Evolutionary conservation across 495 filamentous ascomycete genomes (phyloP).

Genomic region (Penicillium chermesinum): DNA sequence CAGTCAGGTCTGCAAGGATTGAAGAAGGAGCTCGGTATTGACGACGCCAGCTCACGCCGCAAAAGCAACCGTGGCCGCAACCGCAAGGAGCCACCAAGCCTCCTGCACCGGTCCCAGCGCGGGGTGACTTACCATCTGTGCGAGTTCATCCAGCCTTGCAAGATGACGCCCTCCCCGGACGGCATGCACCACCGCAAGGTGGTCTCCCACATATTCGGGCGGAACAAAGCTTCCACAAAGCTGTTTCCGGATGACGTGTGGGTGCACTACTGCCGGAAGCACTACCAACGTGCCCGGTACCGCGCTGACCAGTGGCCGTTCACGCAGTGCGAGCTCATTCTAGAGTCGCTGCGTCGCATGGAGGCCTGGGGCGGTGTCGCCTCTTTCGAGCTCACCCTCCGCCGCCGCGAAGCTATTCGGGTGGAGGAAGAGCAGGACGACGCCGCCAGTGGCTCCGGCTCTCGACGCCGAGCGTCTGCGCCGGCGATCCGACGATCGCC

Average conservation of each 20-base stretch:
- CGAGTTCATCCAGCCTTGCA: conserved; percentile 19
- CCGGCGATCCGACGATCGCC: not conserved
- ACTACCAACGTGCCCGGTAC: conserved; percentile 76
- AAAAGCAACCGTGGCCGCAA: too few species aligned
- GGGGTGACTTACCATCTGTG: conserved; percentile 4
- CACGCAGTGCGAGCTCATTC: conserved; percentile 56
- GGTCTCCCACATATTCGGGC: conserved; percentile 81
- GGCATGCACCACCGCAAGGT: conserved; percentile 54
- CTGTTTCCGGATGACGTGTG: conserved; percentile 60
- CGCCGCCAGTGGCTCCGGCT: too few species aligned
- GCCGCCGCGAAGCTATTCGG: conserved; percentile 18
- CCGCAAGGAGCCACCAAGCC: too few species aligned
- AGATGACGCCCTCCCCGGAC: conserved; percentile 13
- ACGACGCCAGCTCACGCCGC: too few species aligned
- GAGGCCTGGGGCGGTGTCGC: conserved; percentile 53
- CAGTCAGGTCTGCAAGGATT: too few species aligned
- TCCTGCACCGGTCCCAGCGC: too few species aligned
- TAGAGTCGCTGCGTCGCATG: conserved; percentile 52
- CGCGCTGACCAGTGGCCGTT: conserved; percentile 54
- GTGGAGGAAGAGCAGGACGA: conserved; percentile 21
- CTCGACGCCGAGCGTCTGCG: too few species aligned
- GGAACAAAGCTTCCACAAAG: conserved; percentile 74
- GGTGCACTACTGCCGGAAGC: conserved; percentile 73
- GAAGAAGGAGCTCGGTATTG: too few species aligned
- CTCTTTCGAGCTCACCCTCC: conserved; percentile 27